Evolutionary conservation across 768 basidiomycete species (phyloP).

Genomic region (Gyrodon lividus): DNA sequence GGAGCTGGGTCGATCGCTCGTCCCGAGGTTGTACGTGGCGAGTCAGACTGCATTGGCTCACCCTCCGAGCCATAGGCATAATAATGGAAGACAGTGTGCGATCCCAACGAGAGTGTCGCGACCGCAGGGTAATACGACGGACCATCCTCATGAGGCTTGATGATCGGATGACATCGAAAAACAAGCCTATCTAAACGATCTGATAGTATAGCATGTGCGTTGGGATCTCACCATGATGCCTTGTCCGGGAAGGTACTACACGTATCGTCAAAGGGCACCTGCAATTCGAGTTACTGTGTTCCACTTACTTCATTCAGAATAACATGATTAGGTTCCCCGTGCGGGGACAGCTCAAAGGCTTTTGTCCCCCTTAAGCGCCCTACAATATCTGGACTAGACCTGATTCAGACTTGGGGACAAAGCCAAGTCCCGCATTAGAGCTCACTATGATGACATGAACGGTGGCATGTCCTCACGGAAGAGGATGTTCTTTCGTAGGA

Average conservation of each 20-base stretch:
- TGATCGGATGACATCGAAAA: not conserved
- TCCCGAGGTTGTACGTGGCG: constrained; percentile 36
- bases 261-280: constrained; percentile 13
- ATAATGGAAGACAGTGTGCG: constrained; percentile 82
- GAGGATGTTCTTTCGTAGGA: constrained; percentile 65
- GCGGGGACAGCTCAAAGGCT: constrained; percentile 60
- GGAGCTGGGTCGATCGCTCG: constrained; percentile 63
- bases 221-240: constrained; percentile 77
- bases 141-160: constrained; percentile 90
- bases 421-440: constrained; percentile 4
- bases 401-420: constrained; percentile 7
- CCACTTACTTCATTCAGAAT: constrained; percentile 77
- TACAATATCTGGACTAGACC: constrained; percentile 76
- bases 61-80: constrained; percentile 52
- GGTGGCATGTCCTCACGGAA: constrained; percentile 67
- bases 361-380: constrained; percentile 63
- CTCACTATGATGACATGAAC: constrained; percentile 70
- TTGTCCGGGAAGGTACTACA: constrained; percentile 81
- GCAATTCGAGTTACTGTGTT: constrained; percentile 1
- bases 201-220: constrained; percentile 8
- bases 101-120: constrained; percentile 85
- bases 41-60: constrained; percentile 10
- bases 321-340: constrained; percentile 80
- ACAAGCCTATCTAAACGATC: constrained; percentile 4
- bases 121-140: constrained; percentile 86